Evolutionary conservation across 176 grass and related monocot genomes (phyloP).

Genomic region (Triticum urartu): DNA sequence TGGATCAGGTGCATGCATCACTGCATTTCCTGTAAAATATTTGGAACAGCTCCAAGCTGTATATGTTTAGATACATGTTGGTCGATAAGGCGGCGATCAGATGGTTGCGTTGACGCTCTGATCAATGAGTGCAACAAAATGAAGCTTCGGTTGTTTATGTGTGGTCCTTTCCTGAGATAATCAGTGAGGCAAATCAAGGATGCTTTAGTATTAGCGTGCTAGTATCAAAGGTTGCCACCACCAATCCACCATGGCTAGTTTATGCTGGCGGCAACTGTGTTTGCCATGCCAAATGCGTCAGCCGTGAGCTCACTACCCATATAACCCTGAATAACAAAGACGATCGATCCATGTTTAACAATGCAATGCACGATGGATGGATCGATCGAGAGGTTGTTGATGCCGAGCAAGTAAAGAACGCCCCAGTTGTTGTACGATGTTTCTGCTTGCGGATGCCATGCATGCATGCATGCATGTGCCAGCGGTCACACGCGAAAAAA

Average conservation of each 20-base stretch:
- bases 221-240: not conserved
- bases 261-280: not conserved
- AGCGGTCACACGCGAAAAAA: no score
- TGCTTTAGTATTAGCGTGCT: not conserved
- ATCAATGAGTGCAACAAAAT: not conserved
- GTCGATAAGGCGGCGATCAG: not conserved
- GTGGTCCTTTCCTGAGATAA: not conserved
- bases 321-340: not conserved
- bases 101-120: no score
- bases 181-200: accelerated
- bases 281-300: not conserved
- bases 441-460: conserved; percentile 5
- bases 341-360: not conserved
- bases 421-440: conserved; percentile 12
- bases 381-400: not conserved
- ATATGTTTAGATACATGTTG: no score
- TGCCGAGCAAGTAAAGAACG: not conserved
- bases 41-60: no score
- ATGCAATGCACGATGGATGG: not conserved
- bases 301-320: not conserved
- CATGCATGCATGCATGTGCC: conserved; percentile 2
- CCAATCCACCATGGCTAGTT: not conserved
- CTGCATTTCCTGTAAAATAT: no score
- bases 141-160: no score
- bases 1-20: no score